Evolutionary conservation across 1,139 yeast genomes (phyloP), one percentile per base, ranked within the genome.

Genomic region (Entelexis paramagnoliae): DNA sequence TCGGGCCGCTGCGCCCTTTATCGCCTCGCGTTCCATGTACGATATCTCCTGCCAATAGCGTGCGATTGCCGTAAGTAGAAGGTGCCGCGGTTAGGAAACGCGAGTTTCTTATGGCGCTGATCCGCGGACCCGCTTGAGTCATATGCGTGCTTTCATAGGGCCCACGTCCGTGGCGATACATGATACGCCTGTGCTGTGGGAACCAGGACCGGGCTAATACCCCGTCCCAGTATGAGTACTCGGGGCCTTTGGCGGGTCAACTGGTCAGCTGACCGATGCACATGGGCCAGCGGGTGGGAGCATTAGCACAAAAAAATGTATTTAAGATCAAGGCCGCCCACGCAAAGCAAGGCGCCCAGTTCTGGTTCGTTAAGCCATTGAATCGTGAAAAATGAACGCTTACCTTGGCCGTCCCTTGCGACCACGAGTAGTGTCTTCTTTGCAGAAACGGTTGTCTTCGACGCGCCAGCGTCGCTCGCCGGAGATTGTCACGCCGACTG

Each of bases 391-490:
- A 17, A 41, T 41, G 45, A 41, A 13, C 34, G 9, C 16, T 9
- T 13, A 22, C 13, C 6, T 41, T 9, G 17, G 45, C 34, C 33
- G 45, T n/a, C 45, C 45, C 13, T 28, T 41, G 19, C 22, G 45
- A 22, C 34, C 33, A 20, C 34, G 34, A 19, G 24, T 41, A 6
- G 35, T 28, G 16, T n/a, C 24, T 3, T 34, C 34, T 9, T 7
- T 36, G 42, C 41, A 17, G 16, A 35, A 29, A 29, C 46, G 56
- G 17, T 44, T 16, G 16, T 49, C 49, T 9, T 55, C 58, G 6
- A 55, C 58, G 14, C 48, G 55, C 32, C 55, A 51, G 47, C 57
- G 57, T n/a, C 46, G 35, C 36, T 47, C 53, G 45, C 55, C 56
- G 24, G 51, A 51, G 26, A 42, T 51, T 13, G 47, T 54, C 22